Evolutionary conservation across 768 basidiomycete genomes (phyloP).

Genomic region (Tylopilus subfusipes): DNA sequence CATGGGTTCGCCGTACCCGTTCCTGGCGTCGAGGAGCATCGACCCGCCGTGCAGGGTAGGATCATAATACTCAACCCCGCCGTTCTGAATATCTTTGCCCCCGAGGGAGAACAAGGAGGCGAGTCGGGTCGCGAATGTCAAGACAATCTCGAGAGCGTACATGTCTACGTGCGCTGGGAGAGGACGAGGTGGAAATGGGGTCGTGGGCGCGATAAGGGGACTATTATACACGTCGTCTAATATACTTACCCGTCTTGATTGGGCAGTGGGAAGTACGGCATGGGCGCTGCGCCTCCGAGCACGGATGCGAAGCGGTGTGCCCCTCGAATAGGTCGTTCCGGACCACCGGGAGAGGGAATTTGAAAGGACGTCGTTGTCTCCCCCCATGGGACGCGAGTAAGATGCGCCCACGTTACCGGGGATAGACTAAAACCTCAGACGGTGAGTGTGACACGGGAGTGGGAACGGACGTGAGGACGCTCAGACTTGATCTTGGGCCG

Average conservation of each 20-base stretch:
- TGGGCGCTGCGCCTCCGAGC: too few species aligned
- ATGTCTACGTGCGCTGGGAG: neutral
- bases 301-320: too few species aligned
- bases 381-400: neutral
- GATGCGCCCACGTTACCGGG: neutral
- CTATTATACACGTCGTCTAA: neutral
- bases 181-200: neutral
- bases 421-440: neutral
- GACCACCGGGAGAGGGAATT: neutral
- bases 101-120: neutral
- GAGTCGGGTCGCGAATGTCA: neutral
- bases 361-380: too few species aligned
- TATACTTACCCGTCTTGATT: neutral
- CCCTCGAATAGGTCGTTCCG: neutral
- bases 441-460: neutral
- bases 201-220: neutral
- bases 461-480: neutral
- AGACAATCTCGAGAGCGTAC: neutral
- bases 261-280: neutral
- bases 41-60: slow-evolving; percentile 41
- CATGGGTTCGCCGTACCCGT: slow-evolving; percentile 42
- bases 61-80: slow-evolving; percentile 30
- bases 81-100: neutral
- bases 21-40: slow-evolving; percentile 37
- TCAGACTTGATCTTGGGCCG: neutral